A percentile compares a stretch with the other conserved stretches of the same genome.
These are phyloP conservation scores for Aspergillus texensis DNA, from an alignment of 2,329 filamentous ascomycete species.

Conservation along the genomic window DNA sequence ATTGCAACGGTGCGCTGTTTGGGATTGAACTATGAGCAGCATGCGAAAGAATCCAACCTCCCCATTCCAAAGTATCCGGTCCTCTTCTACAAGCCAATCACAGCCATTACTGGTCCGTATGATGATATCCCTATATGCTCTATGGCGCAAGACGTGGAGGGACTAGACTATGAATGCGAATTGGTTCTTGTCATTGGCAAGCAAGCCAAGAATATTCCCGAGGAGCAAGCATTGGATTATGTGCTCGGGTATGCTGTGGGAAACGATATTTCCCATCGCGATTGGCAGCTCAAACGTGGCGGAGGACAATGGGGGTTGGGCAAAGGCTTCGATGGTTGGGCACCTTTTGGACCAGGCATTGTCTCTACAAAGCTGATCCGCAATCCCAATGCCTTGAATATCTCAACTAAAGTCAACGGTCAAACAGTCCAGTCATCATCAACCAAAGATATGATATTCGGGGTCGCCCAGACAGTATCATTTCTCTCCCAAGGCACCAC, in stretches of 20 bases:
- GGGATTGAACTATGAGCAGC: constrained; percentile 72
- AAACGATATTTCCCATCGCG: constrained; percentile 79
- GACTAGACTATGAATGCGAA: constrained; percentile 80
- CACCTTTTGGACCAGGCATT: constrained; percentile 72
- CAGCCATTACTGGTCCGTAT: constrained; percentile 64
- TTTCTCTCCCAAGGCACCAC: constrained; percentile 51
- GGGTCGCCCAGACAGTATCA: constrained; percentile 48
- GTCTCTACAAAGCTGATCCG: constrained; percentile 56
- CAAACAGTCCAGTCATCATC: constrained; percentile 51
- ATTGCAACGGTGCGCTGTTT: constrained; percentile 69
- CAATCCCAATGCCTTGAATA: constrained; percentile 44
- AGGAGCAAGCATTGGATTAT: constrained; percentile 67
- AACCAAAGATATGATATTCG: constrained; percentile 55
- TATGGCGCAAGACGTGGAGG: constrained; percentile 66
- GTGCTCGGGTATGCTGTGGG: constrained; percentile 75
- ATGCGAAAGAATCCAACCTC: constrained; percentile 70
- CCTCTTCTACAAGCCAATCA: constrained; percentile 73
- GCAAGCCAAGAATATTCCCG: constrained; percentile 65
- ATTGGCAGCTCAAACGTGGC: constrained; percentile 71
- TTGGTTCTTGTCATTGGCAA: constrained; percentile 74
- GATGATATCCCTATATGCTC: constrained; percentile 68
- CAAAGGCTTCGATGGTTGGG: constrained; percentile 77
- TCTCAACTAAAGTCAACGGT: constrained; percentile 54
- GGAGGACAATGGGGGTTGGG: constrained; percentile 72
- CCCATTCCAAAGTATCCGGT: constrained; percentile 71